phyloP scores from a whole-genome alignment of 2,329 filamentous ascomycete genomes.

The Colletotrichum paranaense region DNA sequence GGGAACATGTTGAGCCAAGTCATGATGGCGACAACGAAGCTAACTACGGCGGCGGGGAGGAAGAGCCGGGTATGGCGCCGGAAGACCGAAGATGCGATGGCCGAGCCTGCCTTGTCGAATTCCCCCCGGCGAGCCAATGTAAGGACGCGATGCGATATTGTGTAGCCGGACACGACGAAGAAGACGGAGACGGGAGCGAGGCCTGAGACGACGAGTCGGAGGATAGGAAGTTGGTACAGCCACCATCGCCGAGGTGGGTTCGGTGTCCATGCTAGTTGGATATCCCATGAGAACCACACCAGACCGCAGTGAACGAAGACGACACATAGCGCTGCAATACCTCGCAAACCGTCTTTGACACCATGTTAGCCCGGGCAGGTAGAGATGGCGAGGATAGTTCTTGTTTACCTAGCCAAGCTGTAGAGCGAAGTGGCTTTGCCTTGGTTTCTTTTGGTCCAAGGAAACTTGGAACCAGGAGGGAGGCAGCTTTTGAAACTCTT shows the following conservation, averaged over 20 bases:
- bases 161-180: conserved; percentile 51
- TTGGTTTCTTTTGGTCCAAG: not conserved
- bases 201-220: conserved; percentile 44
- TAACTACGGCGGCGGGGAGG: too few relatives aligned
- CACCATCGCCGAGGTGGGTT: conserved; percentile 11
- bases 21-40: too few relatives aligned
- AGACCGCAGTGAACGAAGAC: conserved; percentile 10
- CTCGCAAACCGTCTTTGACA: conserved; percentile 5
- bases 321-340: conserved; percentile 15
- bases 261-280: conserved; percentile 14
- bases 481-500: too few relatives aligned
- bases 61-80: too few relatives aligned
- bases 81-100: conserved; percentile 37
- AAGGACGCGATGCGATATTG: conserved; percentile 45
- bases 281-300: conserved; percentile 9
- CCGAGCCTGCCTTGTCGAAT: conserved; percentile 23
- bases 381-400: not conserved
- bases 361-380: too few relatives aligned
- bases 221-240: conserved; percentile 38
- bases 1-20: too few relatives aligned
- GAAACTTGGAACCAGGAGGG: conserved; percentile 4
- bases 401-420: conserved; percentile 15
- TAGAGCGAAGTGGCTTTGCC: conserved; percentile 2
- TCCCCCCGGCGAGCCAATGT: conserved; percentile 36
- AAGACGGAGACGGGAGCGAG: conserved; percentile 47